These are phyloP conservation scores for Exidia glandulosa DNA, from an alignment of 768 basidiomycete genomes.

Conservation along the genomic window DNA sequence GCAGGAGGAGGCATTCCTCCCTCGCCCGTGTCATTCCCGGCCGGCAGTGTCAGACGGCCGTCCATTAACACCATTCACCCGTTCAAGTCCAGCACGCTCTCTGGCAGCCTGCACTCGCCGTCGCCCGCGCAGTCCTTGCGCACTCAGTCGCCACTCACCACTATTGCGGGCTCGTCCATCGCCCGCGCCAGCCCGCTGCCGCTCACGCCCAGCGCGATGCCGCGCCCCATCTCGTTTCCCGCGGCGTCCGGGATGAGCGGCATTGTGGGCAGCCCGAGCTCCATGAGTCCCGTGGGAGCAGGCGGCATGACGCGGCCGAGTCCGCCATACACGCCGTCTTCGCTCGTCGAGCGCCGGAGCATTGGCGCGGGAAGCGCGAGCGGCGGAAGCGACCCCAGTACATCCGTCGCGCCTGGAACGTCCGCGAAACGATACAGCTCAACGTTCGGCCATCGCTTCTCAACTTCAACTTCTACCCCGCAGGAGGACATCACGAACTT, in stretches of 20 bases:
- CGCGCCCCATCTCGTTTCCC: neutral
- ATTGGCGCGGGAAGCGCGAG: neutral
- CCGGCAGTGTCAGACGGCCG: neutral
- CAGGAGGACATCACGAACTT: neutral
- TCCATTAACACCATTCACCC: slow-evolving; percentile 26
- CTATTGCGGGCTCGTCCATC: neutral
- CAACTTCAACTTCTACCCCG: neutral
- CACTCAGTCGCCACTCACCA: neutral
- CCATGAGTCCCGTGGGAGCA: neutral
- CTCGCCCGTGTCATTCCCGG: slow-evolving; percentile 2
- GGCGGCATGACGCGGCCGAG: neutral
- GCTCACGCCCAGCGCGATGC: neutral
- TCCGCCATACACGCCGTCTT: neutral
- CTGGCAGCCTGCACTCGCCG: slow-evolving; percentile 7
- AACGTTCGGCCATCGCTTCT: neutral
- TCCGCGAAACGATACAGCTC: neutral
- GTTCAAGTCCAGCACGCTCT: slow-evolving; percentile 41
- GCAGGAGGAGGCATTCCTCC: neutral
- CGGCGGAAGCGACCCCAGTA: neutral
- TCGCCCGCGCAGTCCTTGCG: neutral
- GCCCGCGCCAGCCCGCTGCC: neutral
- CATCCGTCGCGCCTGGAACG: neutral
- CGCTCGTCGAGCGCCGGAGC: neutral
- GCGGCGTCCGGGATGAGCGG: too few relatives aligned
- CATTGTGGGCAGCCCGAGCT: neutral